phyloP scores from a whole-genome alignment of 192 early-diverging fungal genomes.

The Linnemannia zychae region DNA sequence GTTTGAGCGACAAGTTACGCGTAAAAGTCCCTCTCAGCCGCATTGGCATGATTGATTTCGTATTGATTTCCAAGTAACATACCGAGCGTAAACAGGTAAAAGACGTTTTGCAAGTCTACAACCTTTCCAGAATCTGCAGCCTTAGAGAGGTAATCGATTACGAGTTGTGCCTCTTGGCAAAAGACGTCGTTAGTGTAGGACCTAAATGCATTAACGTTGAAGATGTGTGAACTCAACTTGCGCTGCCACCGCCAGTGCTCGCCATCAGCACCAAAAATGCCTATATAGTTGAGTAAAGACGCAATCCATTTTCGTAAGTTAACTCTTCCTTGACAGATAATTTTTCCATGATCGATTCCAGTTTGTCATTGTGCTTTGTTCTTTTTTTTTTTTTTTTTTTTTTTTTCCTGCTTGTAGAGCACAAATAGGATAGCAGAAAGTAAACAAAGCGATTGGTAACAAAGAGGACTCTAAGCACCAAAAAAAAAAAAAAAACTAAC shows the following conservation, averaged over 20 bases:
- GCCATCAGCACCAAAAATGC: slow-evolving; percentile 50
- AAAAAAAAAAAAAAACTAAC: background rate
- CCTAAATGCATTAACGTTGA: slow-evolving; percentile 61
- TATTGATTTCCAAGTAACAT: background rate
- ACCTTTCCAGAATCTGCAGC: slow-evolving; percentile 33
- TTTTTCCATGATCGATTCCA: background rate
- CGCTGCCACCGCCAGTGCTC: slow-evolving; percentile 58
- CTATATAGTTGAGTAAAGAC: slow-evolving; percentile 12
- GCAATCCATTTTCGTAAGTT: background rate
- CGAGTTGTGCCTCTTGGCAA: slow-evolving; percentile 30
- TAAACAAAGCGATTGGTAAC: background rate
- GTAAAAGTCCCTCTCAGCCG: background rate
- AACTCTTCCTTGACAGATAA: background rate
- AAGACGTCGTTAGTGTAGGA: slow-evolving; percentile 37
- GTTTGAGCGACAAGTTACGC: background rate
- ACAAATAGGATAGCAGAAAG: background rate
- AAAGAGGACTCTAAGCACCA: background rate
- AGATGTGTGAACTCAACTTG: slow-evolving; percentile 57
- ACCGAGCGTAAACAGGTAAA: slow-evolving; percentile 61
- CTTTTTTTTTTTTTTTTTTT: background rate
- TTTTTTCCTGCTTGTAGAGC: background rate
- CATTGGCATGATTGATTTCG: background rate
- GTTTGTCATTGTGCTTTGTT: background rate
- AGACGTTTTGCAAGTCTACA: slow-evolving; percentile 61
- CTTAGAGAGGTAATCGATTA: slow-evolving; percentile 31